Evolutionary conservation across 306 rosid species (phyloP), one percentile per base, ranked within the genome.

Genomic region (Cyamopsis tetragonoloba): DNA sequence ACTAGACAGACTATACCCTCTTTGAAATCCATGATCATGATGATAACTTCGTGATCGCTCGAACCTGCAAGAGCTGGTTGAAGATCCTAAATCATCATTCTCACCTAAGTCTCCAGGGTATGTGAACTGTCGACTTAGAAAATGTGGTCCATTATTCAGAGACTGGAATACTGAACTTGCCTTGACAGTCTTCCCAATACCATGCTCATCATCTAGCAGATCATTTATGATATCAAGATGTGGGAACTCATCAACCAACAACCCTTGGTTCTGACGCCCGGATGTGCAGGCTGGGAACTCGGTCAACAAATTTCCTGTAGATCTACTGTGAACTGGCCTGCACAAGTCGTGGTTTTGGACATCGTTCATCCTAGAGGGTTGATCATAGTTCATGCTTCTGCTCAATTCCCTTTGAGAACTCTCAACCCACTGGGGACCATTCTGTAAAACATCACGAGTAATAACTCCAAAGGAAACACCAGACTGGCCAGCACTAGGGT

Each of bases 181-280:
- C 59, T 62, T 62, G 5, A 76, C 48, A 0, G 81, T 69, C 62
- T 20, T 77, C 46, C 88, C 91, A 35, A 67, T 70, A 48, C 76
- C 81, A 20, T 83, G 73, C 34, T 86, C 99, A 62, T 95, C 99
- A 32, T 95, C 96, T 15, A 95, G 97, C 63, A 95, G 85, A 71
- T 91, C 99, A 70, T 95, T 95, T 78, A 95, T 95, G 57, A 95
- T 91, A 75, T 95, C 99, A 22, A 95, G 90, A 79, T 95, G 97
- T 1, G 99, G 99, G 74, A 95, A 95, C 50, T 93, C 99, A 62
- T 95, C 97, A 3, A 79, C 85, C 55, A 82, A 65, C 51, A 82
- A 69, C 34, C 90, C 96, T 86, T 81, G 97, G 68, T 62, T 66
- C 62, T 81, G 90, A 24, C 83, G 95, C 62, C 96, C 89, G 0